phyloP scores from a whole-genome alignment of 768 basidiomycete species.

The Boletus reticuloceps region DNA sequence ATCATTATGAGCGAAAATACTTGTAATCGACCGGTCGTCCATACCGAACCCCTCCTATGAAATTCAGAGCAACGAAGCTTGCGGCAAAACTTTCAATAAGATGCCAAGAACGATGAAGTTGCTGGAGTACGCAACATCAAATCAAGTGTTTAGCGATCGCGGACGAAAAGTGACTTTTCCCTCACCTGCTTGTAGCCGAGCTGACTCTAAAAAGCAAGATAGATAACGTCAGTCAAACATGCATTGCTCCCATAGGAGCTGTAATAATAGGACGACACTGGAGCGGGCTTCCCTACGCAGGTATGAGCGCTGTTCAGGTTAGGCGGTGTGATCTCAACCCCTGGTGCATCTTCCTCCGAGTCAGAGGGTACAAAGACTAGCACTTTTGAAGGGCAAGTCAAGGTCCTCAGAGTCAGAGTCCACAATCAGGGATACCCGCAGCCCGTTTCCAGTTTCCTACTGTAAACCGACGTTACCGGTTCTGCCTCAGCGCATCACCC shows the following conservation, averaged over 20 bases:
- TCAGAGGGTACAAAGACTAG: slow-evolving; percentile 1
- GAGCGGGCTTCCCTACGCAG: slow-evolving; percentile 93
- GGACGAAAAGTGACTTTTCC: neutral
- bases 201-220: slow-evolving; percentile 48
- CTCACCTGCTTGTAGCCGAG: slow-evolving; percentile 80
- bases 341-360: slow-evolving; percentile 33
- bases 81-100: slow-evolving; percentile 83
- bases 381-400: slow-evolving; percentile 7
- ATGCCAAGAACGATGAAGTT: slow-evolving; percentile 85
- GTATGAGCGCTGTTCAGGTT: slow-evolving; percentile 98
- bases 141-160: neutral
- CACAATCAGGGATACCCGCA: slow-evolving; percentile 80
- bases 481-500: slow-evolving; percentile 30
- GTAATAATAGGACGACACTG: slow-evolving; percentile 55
- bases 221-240: slow-evolving; percentile 47
- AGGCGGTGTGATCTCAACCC: slow-evolving; percentile 97
- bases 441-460: slow-evolving; percentile 70
- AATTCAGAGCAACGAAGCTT: slow-evolving; percentile 86
- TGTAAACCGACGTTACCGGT: slow-evolving; percentile 73
- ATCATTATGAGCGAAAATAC: slow-evolving; percentile 1
- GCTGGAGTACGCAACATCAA: slow-evolving; percentile 39
- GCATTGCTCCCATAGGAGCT: slow-evolving; percentile 39
- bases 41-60: slow-evolving; percentile 84
- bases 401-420: slow-evolving; percentile 24
- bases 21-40: slow-evolving; percentile 1